Evolutionary conservation across 2,329 filamentous ascomycete species (phyloP).

Genomic region (Pestalotiopsis sp.): DNA sequence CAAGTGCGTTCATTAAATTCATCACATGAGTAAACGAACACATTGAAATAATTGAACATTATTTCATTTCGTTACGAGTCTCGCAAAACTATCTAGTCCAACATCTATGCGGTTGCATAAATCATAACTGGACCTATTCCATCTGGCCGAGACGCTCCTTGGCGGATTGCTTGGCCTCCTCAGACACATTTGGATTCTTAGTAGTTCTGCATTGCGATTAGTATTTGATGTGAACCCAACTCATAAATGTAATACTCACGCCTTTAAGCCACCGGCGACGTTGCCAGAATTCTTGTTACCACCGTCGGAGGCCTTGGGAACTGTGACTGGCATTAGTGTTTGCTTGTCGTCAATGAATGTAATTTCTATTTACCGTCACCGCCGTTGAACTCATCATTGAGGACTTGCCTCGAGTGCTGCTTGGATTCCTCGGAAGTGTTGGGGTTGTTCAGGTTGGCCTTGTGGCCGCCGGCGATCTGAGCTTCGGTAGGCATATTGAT

Average conservation of each 20-base stretch:
- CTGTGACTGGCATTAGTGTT: slow-evolving; percentile 12
- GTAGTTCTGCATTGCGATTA: slow-evolving; percentile 39
- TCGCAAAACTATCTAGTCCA: too few relatives aligned
- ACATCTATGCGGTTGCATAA: background rate
- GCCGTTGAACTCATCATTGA: slow-evolving; percentile 52
- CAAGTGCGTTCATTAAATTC: too few relatives aligned
- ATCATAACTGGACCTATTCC: slow-evolving; percentile 19
- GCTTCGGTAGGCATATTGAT: slow-evolving; percentile 49
- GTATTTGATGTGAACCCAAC: too few relatives aligned
- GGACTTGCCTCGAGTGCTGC: slow-evolving; percentile 54
- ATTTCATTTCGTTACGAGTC: too few relatives aligned
- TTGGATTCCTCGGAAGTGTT: slow-evolving; percentile 58
- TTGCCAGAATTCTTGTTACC: slow-evolving; percentile 56
- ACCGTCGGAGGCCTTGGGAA: slow-evolving; percentile 34
- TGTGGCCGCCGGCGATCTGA: slow-evolving; percentile 60
- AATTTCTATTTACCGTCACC: slow-evolving; percentile 33
- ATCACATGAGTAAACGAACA: too few relatives aligned
- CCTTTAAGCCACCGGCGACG: slow-evolving; percentile 53
- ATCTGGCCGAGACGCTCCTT: slow-evolving; percentile 52
- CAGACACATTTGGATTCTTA: slow-evolving; percentile 59
- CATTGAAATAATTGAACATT: too few relatives aligned
- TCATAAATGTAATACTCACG: slow-evolving; percentile 36
- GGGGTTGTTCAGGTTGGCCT: slow-evolving; percentile 60
- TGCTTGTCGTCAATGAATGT: background rate
- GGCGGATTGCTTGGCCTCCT: slow-evolving; percentile 58